Base-by-base conservation (phyloP, 345 rosid genomes). In the Eucalyptus lansdowneana region DNA sequence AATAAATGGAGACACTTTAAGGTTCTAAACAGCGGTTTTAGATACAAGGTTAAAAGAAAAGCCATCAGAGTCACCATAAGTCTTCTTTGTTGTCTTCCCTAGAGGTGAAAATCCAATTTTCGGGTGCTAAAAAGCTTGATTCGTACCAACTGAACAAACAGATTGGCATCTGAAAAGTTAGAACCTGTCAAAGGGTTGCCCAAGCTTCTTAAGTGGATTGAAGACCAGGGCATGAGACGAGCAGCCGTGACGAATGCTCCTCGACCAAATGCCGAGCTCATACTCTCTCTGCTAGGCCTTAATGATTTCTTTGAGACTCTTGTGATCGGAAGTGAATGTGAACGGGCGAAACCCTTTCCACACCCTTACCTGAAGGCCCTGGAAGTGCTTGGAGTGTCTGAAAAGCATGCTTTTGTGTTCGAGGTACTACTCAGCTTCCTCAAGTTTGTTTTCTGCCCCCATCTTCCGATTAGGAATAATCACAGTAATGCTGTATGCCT, bases 161-260 rank as follows among this genome's bases (percentile, higher is more conserved):
- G 94, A 87, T 87, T 93, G 92, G 93, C 93, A 31, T 54, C 92
- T 4, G 95, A 91, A 60, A 58, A 92, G 88, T n/a, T 92, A 58
- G 91, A 51, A 58, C 88, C 92, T 19, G 85, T 91, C n/a, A 88
- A 91, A 56, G 95, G 94, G 37, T 72, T 93, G 40, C 69, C 90
- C 42, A 86, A 92, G 89, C 67, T 92, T 87, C 80, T 88, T 76
- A 51, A 91, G 87, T 93, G 93, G 95, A 86, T 89, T 22, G 91
- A 91, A 91, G 93, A 89, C n/a, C 91, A 54, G 21, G 94, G 94
- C 17, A 27, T 92, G 89, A 92, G 91, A 87, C 89, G 92, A n/a
- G 93, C 91, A 14, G 93, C 92, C 49, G 94, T 93, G 86, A 93
- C 95, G 2, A 93, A 93, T 87, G 93, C 94, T 49, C 94, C 94